These are phyloP conservation scores for Blastobotrys indianensis DNA, from an alignment of 1,139 yeast genomes.

Conservation along the genomic window DNA sequence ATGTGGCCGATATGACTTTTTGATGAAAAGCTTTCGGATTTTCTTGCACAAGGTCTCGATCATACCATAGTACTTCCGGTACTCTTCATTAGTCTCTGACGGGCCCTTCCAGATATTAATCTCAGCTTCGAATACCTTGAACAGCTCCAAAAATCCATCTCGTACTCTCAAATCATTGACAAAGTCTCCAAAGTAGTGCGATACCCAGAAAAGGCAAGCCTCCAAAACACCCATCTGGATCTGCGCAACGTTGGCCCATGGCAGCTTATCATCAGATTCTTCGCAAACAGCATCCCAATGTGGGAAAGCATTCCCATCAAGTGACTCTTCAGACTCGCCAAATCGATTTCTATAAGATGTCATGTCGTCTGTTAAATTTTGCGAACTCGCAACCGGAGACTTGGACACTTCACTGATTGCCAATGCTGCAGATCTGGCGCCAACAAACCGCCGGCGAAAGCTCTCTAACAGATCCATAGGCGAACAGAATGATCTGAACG, in stretches of 20 bases:
- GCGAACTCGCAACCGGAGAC: not conserved
- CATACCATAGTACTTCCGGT: constrained; percentile 28
- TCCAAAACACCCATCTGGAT: constrained; percentile 81
- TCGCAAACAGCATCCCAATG: constrained; percentile 35
- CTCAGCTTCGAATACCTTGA: constrained; percentile 66
- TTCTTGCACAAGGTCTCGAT: constrained; percentile 58
- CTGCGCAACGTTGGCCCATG: constrained; percentile 56
- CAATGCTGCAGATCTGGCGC: constrained; percentile 54
- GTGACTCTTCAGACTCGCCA: constrained; percentile 1
- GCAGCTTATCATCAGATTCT: constrained; percentile 32
- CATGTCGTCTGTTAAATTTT: too few species aligned
- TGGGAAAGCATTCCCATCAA: constrained; percentile 35
- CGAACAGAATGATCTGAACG: constrained; percentile 58
- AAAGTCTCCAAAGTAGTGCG: constrained; percentile 70
- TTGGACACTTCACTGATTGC: constrained; percentile 36
- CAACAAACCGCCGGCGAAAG: constrained; percentile 47
- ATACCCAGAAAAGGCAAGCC: constrained; percentile 64
- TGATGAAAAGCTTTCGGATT: constrained; percentile 67
- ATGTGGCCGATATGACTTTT: constrained; percentile 72
- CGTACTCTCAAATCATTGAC: constrained; percentile 62
- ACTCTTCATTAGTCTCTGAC: constrained; percentile 31
- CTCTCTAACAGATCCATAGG: constrained; percentile 47
- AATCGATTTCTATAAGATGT: not conserved
- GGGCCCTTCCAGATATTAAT: constrained; percentile 48
- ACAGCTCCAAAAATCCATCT: constrained; percentile 55